Evolutionary conservation across 768 basidiomycete species (phyloP).

Genomic region (Pulveroboletus sp.): DNA sequence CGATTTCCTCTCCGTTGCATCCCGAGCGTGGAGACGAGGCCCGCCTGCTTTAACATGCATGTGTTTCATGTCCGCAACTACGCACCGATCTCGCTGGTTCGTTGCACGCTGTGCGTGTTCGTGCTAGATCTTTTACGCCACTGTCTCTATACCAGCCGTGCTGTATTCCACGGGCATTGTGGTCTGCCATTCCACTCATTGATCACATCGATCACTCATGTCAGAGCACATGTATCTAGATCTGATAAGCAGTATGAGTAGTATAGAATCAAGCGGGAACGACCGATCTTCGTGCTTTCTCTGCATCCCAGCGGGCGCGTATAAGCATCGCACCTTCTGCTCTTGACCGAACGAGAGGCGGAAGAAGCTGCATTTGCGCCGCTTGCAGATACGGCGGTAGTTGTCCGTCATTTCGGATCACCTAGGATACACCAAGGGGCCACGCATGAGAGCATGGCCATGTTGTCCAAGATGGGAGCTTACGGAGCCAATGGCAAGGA

Average conservation of each 20-base stretch:
- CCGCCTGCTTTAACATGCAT: slow-evolving; percentile 1
- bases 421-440: slow-evolving; percentile 43
- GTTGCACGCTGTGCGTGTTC: slow-evolving; percentile 25
- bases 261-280: slow-evolving; percentile 11
- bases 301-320: slow-evolving; percentile 73
- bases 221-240: slow-evolving; percentile 13
- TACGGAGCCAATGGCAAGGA: slow-evolving; percentile 93
- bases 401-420: slow-evolving; percentile 80
- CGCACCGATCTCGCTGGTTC: slow-evolving; percentile 17
- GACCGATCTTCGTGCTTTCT: slow-evolving; percentile 36
- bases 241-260: slow-evolving; percentile 9
- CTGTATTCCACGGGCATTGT: slow-evolving; percentile 11
- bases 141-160: slow-evolving; percentile 18
- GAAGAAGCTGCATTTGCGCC: slow-evolving; percentile 54
- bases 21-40: background rate
- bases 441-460: slow-evolving; percentile 6
- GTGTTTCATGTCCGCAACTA: slow-evolving; percentile 14
- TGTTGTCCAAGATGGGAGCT: slow-evolving; percentile 20
- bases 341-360: slow-evolving; percentile 59
- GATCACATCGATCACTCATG: slow-evolving; percentile 1
- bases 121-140: slow-evolving; percentile 11
- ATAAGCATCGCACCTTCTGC: slow-evolving; percentile 69
- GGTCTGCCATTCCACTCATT: slow-evolving; percentile 11
- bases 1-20: background rate
- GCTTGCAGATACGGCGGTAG: slow-evolving; percentile 62